Conservation (phyloP, 129 eudicot genomes). For the Heracleum sosnowskyi region DNA sequence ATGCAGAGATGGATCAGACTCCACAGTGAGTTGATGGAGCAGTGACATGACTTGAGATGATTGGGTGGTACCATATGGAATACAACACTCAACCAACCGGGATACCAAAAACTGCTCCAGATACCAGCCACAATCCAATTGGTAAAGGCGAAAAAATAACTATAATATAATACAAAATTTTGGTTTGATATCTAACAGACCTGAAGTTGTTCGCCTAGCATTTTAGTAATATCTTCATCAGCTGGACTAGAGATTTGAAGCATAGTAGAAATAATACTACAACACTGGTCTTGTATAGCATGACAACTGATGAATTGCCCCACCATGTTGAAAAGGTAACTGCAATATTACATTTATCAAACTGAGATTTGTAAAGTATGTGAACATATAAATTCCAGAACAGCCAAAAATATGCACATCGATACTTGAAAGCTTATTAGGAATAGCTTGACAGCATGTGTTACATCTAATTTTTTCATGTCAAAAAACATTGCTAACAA, state of each 20-base stretch:
- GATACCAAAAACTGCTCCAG: slow-evolving; percentile 68
- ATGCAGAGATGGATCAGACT: slow-evolving; percentile 68
- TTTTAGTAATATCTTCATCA: slow-evolving; percentile 34
- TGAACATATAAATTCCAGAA: not conserved
- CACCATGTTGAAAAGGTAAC: slow-evolving; percentile 77
- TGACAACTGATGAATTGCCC: slow-evolving; percentile 59
- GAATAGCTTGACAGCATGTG: not conserved
- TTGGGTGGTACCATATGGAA: slow-evolving; percentile 32
- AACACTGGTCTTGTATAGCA: slow-evolving; percentile 77
- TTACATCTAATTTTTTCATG: not conserved
- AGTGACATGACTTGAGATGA: slow-evolving; percentile 56
- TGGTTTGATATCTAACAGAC: slow-evolving; percentile 23
- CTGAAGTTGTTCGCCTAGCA: slow-evolving; percentile 95
- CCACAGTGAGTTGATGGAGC: slow-evolving; percentile 73
- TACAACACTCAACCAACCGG: slow-evolving; percentile 62
- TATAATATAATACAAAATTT: not conserved
- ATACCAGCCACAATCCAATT: slow-evolving; percentile 7
- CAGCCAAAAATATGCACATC: not conserved
- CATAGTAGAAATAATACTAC: slow-evolving; percentile 58
- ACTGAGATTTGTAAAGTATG: not conserved
- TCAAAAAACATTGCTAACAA: too few relatives aligned
- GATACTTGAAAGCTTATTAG: not conserved
- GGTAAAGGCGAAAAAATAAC: slow-evolving; percentile 6
- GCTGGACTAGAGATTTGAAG: slow-evolving; percentile 48
- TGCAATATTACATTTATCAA: slow-evolving; percentile 23